Conservation (phyloP, 2,329 filamentous ascomycete genomes). For the Canariomyces notabilis region DNA sequence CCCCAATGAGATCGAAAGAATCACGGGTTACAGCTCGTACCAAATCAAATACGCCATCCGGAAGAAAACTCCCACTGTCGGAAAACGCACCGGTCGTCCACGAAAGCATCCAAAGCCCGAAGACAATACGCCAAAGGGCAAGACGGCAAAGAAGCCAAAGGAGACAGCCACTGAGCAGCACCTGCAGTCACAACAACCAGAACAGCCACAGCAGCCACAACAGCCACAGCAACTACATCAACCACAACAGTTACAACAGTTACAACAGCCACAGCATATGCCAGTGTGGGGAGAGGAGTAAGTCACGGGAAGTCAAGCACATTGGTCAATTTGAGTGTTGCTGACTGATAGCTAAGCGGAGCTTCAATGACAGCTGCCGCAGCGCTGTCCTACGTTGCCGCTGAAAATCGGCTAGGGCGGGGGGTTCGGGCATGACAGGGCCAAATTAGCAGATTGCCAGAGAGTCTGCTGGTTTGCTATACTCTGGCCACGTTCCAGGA, state of each 20-base stretch:
- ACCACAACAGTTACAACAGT: background rate
- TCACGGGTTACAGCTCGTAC: slow-evolving; percentile 15
- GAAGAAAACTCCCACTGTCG: slow-evolving; percentile 14
- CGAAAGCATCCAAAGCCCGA: slow-evolving; percentile 2
- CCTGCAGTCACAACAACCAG: background rate
- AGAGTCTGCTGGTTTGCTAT: no score
- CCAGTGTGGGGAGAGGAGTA: background rate
- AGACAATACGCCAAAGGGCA: background rate
- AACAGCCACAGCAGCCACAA: background rate
- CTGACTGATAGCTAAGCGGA: no score
- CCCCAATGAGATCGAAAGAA: slow-evolving; percentile 8
- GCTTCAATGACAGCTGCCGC: no score
- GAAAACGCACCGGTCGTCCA: slow-evolving; percentile 8
- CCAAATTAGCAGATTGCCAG: no score
- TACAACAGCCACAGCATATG: background rate
- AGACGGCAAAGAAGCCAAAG: no score
- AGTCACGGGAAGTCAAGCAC: no score
- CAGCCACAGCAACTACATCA: background rate
- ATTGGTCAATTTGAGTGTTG: no score
- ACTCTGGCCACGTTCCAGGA: no score
- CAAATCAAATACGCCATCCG: slow-evolving; percentile 17
- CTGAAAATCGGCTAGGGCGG: no score
- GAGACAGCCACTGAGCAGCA: no score
- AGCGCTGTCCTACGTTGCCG: no score
- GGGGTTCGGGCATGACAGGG: no score